Conservation (phyloP, 805 yeast genomes). For the Cephaloascus fragrans region DNA sequence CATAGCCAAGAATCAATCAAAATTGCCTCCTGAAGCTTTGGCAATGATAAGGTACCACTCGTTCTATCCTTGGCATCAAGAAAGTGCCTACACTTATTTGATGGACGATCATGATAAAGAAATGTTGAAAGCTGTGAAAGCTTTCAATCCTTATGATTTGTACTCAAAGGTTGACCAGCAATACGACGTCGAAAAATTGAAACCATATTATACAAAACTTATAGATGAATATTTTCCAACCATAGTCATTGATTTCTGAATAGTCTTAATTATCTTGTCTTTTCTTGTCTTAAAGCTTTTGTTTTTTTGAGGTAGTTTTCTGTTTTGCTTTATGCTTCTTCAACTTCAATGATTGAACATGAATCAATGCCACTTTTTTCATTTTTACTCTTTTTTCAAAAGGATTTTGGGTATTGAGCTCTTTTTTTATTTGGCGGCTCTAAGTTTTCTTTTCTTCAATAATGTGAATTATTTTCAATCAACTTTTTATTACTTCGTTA, state of each 20-base stretch:
- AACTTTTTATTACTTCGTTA: too few species aligned
- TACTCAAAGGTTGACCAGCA: slow-evolving; percentile 51
- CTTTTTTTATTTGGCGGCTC: too few species aligned
- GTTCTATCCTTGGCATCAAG: slow-evolving; percentile 71
- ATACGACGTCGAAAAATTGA: slow-evolving; percentile 39
- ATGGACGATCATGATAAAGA: slow-evolving; percentile 55
- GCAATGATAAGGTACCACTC: slow-evolving; percentile 74
- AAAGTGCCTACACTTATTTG: slow-evolving; percentile 51
- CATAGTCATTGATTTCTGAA: slow-evolving; percentile 43
- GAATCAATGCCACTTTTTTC: too few species aligned
- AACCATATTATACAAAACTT: slow-evolving; percentile 49
- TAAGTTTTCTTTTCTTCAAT: too few species aligned
- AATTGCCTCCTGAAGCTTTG: slow-evolving; percentile 53
- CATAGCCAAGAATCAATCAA: slow-evolving; percentile 54
- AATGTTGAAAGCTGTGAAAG: slow-evolving; percentile 54
- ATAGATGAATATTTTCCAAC: slow-evolving; percentile 61
- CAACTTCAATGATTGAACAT: too few species aligned
- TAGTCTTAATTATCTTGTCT: background rate
- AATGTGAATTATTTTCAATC: too few species aligned
- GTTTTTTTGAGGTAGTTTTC: too few species aligned
- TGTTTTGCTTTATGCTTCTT: too few species aligned
- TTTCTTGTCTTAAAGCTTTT: too few species aligned
- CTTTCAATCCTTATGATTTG: slow-evolving; percentile 59
- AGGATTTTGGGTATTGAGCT: too few species aligned
- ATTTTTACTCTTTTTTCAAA: too few species aligned